phyloP scores from a whole-genome alignment of 2,329 filamentous ascomycete species.

The Emericellopsis cladophorae region DNA sequence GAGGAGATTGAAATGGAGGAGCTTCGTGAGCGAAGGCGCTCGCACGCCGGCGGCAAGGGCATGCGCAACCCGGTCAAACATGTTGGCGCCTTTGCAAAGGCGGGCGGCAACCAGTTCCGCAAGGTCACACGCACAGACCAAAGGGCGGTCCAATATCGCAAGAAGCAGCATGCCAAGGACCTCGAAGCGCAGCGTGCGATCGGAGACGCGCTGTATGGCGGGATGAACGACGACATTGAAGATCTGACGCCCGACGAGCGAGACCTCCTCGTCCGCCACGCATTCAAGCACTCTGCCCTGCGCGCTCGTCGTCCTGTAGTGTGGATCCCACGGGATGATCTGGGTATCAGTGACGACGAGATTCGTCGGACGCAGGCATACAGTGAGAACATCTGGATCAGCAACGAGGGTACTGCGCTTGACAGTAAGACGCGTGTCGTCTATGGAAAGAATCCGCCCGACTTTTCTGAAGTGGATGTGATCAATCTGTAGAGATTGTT shows the following conservation, averaged over 20 bases:
- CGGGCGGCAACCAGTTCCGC: slow-evolving; percentile 30
- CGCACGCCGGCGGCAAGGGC: background rate
- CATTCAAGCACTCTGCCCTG: slow-evolving; percentile 83
- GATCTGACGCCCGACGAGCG: slow-evolving; percentile 85
- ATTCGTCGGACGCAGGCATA: slow-evolving; percentile 64
- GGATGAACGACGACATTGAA: slow-evolving; percentile 85
- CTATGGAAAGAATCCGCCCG: slow-evolving; percentile 74
- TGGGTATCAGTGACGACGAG: slow-evolving; percentile 88
- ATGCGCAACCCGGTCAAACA: slow-evolving; percentile 32
- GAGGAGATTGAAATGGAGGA: slow-evolving; percentile 29
- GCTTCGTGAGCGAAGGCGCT: slow-evolving; percentile 8
- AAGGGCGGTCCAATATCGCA: slow-evolving; percentile 33
- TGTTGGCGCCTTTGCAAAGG: slow-evolving; percentile 32
- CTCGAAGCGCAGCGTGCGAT: slow-evolving; percentile 62
- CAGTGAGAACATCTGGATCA: slow-evolving; percentile 80
- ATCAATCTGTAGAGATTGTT: slow-evolving; percentile 51
- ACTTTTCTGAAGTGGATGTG: slow-evolving; percentile 79
- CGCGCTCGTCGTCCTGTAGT: slow-evolving; percentile 75
- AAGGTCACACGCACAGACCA: slow-evolving; percentile 22
- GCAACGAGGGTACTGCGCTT: slow-evolving; percentile 80
- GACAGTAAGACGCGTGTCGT: slow-evolving; percentile 74
- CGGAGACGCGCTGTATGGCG: slow-evolving; percentile 72
- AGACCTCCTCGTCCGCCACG: slow-evolving; percentile 71
- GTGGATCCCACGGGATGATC: slow-evolving; percentile 85
- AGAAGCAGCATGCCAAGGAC: slow-evolving; percentile 40